phyloP scores from a whole-genome alignment of 441 rosid genomes.

The Pelargonium australe region DNA sequence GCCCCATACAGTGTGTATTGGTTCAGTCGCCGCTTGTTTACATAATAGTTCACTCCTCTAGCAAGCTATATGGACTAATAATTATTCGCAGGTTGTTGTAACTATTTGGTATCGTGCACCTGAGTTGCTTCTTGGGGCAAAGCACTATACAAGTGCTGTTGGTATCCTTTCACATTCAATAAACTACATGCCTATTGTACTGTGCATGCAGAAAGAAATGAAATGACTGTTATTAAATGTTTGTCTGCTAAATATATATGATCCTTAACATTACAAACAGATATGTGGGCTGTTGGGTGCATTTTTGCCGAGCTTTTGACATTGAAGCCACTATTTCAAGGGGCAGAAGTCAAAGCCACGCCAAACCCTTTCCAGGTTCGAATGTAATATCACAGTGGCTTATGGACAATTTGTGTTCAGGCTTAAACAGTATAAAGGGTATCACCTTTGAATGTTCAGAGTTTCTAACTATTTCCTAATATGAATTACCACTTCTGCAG shows the following conservation, averaged over 20 bases:
- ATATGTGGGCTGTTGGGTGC: constrained; percentile 98
- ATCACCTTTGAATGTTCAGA: background rate
- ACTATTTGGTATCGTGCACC: constrained; percentile 99
- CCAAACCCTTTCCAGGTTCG: constrained; percentile 70
- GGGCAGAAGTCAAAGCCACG: constrained; percentile 73
- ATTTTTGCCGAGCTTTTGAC: constrained; percentile 92
- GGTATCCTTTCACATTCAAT: constrained; percentile 27
- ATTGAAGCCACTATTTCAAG: constrained; percentile 89
- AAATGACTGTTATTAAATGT: background rate
- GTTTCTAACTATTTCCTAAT: background rate
- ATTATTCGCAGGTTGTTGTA: constrained; percentile 59
- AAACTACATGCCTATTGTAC: background rate
- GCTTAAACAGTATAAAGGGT: background rate
- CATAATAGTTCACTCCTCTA: too few species aligned
- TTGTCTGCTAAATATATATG: background rate
- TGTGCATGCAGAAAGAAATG: background rate
- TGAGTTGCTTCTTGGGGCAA: constrained; percentile 92
- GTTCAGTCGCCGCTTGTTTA: too few species aligned
- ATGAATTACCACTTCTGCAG: constrained; percentile 16
- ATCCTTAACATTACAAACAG: constrained; percentile 19
- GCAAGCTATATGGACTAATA: background rate
- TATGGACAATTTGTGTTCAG: background rate
- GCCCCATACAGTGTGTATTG: too few species aligned
- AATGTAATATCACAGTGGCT: background rate
- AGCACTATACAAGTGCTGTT: constrained; percentile 92